Evolutionary conservation across 2,329 filamentous ascomycete species (phyloP), one percentile per base, ranked within the genome.

Genomic region (Fusarium sulawesiense): DNA sequence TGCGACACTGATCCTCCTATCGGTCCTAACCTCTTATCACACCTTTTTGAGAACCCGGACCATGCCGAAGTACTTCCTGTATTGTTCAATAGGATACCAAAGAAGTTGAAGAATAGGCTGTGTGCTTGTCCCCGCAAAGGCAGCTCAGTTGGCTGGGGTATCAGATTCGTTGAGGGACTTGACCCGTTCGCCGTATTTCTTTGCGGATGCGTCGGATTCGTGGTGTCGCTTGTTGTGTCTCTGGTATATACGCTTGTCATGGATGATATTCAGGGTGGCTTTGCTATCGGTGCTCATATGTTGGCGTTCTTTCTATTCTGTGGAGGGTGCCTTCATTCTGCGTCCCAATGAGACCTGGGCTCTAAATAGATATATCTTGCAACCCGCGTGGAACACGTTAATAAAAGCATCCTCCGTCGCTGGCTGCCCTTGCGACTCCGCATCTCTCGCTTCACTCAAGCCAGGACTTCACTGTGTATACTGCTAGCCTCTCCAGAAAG

Each of bases 41-140:
- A 61, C n/a, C 47, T 65, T 0, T 54, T 68, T 9, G 64, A 68
- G 18, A 65, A 68, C 6, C 65, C 61, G 2, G 29, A 54, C 1
- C 64, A 67, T n/a, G 60, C 64, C 0, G 51, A 56, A 1, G 48
- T 65, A 2, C 30, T 64, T 4, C 60, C 56, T 7, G 34, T 67
- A 2, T n/a, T 67, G 2, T 67, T 56, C 9, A 59, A 58, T 4
- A 58, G 56, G 8, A 57, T 56, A 18, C 60, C 64, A 3, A 46
- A 56, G 7, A 67, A 55, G 9, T 20, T 54, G 1, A 25, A 32
- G 16, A 23, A 18, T 1, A 55, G 41, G 7, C 16, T 65, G 1
- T 46, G 40, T 25, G 54, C 65, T 10, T 68, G 62, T 29, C 53
- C 53, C 0, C 9, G 18, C 4, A 66, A 62, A 29, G 45, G 60